Base-by-base conservation (phyloP, 2,329 filamentous ascomycete species). In the Aureobasidium sp. region DNA sequence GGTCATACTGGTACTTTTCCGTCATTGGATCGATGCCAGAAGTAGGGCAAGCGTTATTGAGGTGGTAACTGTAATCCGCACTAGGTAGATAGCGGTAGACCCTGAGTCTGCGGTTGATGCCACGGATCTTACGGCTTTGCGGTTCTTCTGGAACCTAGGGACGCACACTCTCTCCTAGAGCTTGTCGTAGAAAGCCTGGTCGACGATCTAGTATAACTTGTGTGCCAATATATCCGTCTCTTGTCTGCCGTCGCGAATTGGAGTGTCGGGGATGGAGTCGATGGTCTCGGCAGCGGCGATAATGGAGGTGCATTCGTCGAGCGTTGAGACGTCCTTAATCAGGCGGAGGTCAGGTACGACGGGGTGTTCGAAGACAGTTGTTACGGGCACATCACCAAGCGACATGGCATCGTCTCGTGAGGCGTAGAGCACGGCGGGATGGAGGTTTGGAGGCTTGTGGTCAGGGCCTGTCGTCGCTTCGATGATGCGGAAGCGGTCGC, bases 131-230 rank as follows among this genome's bases (percentile, higher is more conserved):
- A 35, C 80, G 81, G 0, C 85, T 85, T 15, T 78, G 77, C 1
- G 87, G 74, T 0, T 73, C 71, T 0, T 74, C 68, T 0, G 86
- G 85, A 0, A 89, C 79, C 50, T 83, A 84, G 0, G 78, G 73
- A 2, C 78, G 73, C 2, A n/a, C n/a, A 89, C 80, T 15, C 86
- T 79, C 0, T 74, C 71, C 86, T 86, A 89, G 1, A 89, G 75
- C 15, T 74, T 78, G 60, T 85, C 79, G 66, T 85, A 81, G 69
- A 88, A 88, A 0, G 77, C 75, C 23, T 77, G 75, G 65, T 89
- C 86, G 13, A 84, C 77, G 9, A 89, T 77, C 86, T 86, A 89
- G 74, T 88, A 88, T 65, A 89, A 87, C 70, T 88, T 89, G 74
- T 89, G 86, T 0, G 86, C 86, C 1, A 88, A 71, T 49, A 88